phyloP scores from a whole-genome alignment of 768 basidiomycete species.

The Tephrocybe sp. region DNA sequence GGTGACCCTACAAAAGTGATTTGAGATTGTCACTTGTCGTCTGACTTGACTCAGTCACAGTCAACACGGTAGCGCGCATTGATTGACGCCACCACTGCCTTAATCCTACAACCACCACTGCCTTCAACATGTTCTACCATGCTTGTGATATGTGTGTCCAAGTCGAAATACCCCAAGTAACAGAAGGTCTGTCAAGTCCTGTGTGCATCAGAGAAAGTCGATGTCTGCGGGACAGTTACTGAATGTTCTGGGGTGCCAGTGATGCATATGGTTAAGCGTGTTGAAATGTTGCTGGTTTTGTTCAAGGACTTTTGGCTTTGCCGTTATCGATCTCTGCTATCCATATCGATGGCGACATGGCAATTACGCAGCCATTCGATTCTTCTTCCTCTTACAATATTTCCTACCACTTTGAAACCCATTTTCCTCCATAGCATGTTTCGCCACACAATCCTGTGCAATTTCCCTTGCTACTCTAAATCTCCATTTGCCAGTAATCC shows the following conservation, averaged over 20 bases:
- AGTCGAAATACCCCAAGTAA: too few species aligned
- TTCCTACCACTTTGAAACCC: too few species aligned
- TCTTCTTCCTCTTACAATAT: too few species aligned
- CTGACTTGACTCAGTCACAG: conserved; percentile 19
- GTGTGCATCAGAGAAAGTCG: background rate
- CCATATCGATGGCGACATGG: conserved; percentile 14
- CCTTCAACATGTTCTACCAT: too few species aligned
- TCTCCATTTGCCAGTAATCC: too few species aligned
- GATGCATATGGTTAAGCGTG: conserved; percentile 2
- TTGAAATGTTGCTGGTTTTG: conserved; percentile 1
- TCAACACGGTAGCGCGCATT: conserved; percentile 15
- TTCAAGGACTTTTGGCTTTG: conserved; percentile 4
- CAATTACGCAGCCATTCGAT: conserved; percentile 5
- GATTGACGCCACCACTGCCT: background rate
- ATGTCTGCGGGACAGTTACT: background rate
- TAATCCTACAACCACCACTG: too few species aligned
- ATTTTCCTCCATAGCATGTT: too few species aligned
- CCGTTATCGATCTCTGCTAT: conserved; percentile 16
- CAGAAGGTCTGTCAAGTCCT: background rate
- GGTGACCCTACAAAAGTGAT: conserved; percentile 1
- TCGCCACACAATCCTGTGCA: too few species aligned
- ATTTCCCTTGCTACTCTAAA: too few species aligned
- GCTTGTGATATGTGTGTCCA: too few species aligned
- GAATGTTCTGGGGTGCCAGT: background rate
- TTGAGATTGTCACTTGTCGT: conserved; percentile 10